Base-by-base conservation (phyloP, 805 yeast species). In the Candida insectorum region DNA sequence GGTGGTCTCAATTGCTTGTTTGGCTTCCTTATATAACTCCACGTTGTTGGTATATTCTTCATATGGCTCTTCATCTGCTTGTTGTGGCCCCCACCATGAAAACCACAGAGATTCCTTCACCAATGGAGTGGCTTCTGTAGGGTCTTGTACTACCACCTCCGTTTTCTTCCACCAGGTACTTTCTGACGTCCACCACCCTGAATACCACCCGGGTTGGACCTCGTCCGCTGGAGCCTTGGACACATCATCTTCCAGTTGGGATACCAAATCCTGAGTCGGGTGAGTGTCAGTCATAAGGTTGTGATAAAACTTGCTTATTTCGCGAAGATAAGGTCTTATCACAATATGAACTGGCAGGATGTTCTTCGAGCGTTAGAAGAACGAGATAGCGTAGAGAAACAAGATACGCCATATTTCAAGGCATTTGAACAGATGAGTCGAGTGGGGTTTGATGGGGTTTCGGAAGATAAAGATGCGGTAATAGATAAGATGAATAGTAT, bases 301-400 rank as follows among this genome's bases (percentile, higher is more conserved):
- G n/a, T n/a, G n/a, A n/a, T n/a, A n/a, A n/a, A n/a, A n/a, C n/a
- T n/a, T n/a, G n/a, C n/a, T n/a, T n/a, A n/a, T n/a, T n/a, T n/a
- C n/a, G n/a, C n/a, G n/a, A n/a, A n/a, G n/a, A n/a, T n/a, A n/a
- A n/a, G n/a, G n/a, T n/a, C n/a, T n/a, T n/a, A n/a, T n/a, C n/a
- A n/a, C n/a, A n/a, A n/a, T n/a, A n/a, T n/a, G n/a, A n/a, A n/a
- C n/a, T n/a, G 32, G 18, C 49, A 48, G 7, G 54, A 51, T 15
- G 47, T 62, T 4, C 39, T 54, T 9, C 44, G 42, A 6, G 48
- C 51, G 28, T 46, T 65, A 14, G 37, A n/a, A n/a, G n/a, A n/a
- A n/a, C n/a, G n/a, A n/a, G 71, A 65, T 40, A 48, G 41, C 16
- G 34, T 51, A 15, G 68, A 65, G 44, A 47, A 56, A 41, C 40